These are phyloP conservation scores for Ulmus americana DNA, from an alignment of 331 rosid genomes.

Conservation along the genomic window DNA sequence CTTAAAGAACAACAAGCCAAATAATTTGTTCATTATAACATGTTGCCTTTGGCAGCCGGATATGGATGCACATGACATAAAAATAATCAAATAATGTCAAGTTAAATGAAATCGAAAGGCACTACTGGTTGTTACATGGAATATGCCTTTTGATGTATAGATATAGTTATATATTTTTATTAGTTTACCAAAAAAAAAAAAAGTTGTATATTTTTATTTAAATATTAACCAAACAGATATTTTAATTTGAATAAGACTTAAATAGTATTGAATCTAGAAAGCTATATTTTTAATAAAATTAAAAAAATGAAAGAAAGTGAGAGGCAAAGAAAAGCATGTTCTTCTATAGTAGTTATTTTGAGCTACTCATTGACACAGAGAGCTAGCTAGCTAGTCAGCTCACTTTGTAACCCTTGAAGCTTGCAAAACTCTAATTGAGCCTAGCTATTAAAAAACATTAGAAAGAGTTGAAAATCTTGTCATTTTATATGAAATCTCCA, in stretches of 20 bases:
- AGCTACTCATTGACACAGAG: neutral
- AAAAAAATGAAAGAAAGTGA: neutral
- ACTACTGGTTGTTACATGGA: neutral
- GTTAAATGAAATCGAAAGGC: neutral
- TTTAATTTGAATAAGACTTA: neutral
- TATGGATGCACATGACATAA: neutral
- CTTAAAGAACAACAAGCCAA: neutral
- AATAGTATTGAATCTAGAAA: neutral
- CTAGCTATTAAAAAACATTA: neutral
- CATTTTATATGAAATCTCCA: neutral
- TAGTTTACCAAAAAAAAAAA: too few species aligned
- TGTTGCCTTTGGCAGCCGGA: neutral
- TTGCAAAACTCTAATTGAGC: neutral
- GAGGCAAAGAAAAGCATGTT: neutral
- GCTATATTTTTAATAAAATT: neutral
- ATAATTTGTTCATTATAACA: neutral
- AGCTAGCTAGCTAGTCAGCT: neutral
- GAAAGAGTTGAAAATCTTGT: neutral
- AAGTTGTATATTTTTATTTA: neutral
- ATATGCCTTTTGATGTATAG: conserved; percentile 8
- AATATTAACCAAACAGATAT: neutral
- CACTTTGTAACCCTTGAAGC: neutral
- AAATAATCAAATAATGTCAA: neutral
- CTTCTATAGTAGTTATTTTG: neutral
- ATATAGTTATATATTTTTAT: neutral